Evolutionary conservation across 768 basidiomycete genomes (phyloP), one percentile per base, ranked within the genome.

Genomic region (Dioszegia hungarica): DNA sequence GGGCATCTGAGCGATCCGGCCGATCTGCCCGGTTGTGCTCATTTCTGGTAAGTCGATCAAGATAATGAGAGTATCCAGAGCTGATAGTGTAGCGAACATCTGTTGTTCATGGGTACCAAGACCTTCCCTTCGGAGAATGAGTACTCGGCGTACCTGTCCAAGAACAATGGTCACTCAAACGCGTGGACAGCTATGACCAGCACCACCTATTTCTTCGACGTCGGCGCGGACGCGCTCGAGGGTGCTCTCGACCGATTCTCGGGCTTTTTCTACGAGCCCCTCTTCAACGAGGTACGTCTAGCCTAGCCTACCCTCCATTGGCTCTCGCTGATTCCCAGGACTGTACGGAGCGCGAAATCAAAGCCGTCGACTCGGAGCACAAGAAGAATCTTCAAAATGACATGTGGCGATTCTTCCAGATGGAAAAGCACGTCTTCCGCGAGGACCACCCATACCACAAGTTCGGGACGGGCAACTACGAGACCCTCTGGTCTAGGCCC

Each of bases 1-100:
- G 95, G 95, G 3, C 93, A 98, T 76, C 76, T 99, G 51, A 84
- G 82, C 40, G 95, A 99, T 76, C 95, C 95, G 15, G 90, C 68
- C n/a, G 70, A 75, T 55, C 56, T 78, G 25, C 75, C 72, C 1
- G 77, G 77, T 19, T 75, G 76, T 59, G 77, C 77, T 11, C 77
- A 78, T 63, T 78, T 77, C 67, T 78, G 77, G 73, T 73, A 24
- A 53, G 68, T 60, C 37, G 29, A 29, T 46, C 28, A 41, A 31
- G n/a, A 8, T 22, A n/a, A n/a, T n/a, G n/a, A n/a, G n/a, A n/a
- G n/a, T n/a, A n/a, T n/a, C n/a, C n/a, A n/a, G 6, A 15, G 49
- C 48, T 55, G 28, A 37, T 20, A 5, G 14, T 15, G 20, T 27
- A 68, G 92, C 78, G 94, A 99, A 74, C 94, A 99, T 75, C 73